These are phyloP conservation scores for Colletotrichum phormii DNA, from an alignment of 2,329 filamentous ascomycete species.

Conservation along the genomic window DNA sequence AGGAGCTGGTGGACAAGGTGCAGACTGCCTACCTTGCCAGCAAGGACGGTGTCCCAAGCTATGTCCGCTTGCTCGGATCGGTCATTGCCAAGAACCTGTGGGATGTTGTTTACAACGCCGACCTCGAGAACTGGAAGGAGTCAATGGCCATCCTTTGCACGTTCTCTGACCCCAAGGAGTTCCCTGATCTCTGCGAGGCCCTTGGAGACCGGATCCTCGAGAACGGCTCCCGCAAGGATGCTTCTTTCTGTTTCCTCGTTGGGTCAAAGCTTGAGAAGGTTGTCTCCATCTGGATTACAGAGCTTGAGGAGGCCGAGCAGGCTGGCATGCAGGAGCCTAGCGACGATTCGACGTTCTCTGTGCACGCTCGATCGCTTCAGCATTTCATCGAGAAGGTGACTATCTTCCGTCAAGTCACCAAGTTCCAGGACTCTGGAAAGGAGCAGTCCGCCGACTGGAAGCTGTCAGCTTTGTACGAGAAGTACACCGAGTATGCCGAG, in stretches of 20 bases:
- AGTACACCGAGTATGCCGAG: slow-evolving; percentile 97
- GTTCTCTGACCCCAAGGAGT: slow-evolving; percentile 90
- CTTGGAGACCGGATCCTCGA: slow-evolving; percentile 92
- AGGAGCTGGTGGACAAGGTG: slow-evolving; percentile 92
- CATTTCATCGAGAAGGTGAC: slow-evolving; percentile 98
- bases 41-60: slow-evolving; percentile 86
- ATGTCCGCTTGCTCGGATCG: slow-evolving; percentile 88
- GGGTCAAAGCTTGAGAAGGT: slow-evolving; percentile 98
- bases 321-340: slow-evolving; percentile 75
- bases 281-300: slow-evolving; percentile 90
- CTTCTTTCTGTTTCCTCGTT: slow-evolving; percentile 95
- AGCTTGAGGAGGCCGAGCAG: slow-evolving; percentile 87
- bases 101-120: slow-evolving; percentile 97
- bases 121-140: slow-evolving; percentile 94
- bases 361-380: slow-evolving; percentile 89
- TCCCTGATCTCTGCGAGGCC: slow-evolving; percentile 93
- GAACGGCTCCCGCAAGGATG: slow-evolving; percentile 82
- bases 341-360: slow-evolving; percentile 86
- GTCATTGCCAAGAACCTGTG: slow-evolving; percentile 97
- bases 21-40: slow-evolving; percentile 90
- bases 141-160: slow-evolving; percentile 96
- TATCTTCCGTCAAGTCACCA: slow-evolving; percentile 92
- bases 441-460: slow-evolving; percentile 85
- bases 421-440: slow-evolving; percentile 86
- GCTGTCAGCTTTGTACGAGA: slow-evolving; percentile 86